Evolutionary conservation across 305 asterid species (phyloP), one percentile per base, ranked within the genome.

Genomic region (Striga hermonthica): DNA sequence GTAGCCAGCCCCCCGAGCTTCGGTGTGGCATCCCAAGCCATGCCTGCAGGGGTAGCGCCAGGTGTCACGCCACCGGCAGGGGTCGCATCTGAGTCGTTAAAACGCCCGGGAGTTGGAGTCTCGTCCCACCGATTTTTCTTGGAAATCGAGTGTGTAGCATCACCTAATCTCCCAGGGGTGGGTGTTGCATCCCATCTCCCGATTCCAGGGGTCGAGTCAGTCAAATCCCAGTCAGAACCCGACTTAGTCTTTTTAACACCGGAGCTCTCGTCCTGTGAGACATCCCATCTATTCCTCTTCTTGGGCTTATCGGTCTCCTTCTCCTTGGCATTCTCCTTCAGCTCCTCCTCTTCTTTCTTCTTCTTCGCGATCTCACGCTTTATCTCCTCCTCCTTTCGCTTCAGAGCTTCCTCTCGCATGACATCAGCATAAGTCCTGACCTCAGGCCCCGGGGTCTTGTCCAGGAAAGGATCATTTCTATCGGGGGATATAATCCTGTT

Each of bases 151-250:
- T 96, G 98, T 4, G 96, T 91, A 34, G 98, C 98, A 73, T 91
- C 98, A 8, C 98, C 95, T 36, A 85, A 47, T 73, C 96, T 86
- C 9, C 98, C 98, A 0, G 98, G 97, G 0, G 97, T 90, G 0
- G 96, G 96, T 3, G 96, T 91, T 1, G 98, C 96, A 82, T 88
- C 98, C 98, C 98, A 91, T 73, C 95, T 83, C 47, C 98, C 98
- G 65, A 86, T 86, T 57, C 97, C 97, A 43, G 91, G 95, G 7
- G 98, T 83, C 0, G 97, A 87, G 59, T 92, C 98, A 0, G 96
- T 97, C 73, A 85, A 60, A 76, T 92, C 98, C 98, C 98, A 92
- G 63, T 92, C 98, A 52, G 98, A 89, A 8, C 89, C 90, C 9
- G 76, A 44, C 80, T 85, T 84, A 0, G 79, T 72, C 80, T 87